These are phyloP conservation scores for Colletotrichum sp. DNA, from an alignment of 2,329 filamentous ascomycete genomes.

Conservation along the genomic window DNA sequence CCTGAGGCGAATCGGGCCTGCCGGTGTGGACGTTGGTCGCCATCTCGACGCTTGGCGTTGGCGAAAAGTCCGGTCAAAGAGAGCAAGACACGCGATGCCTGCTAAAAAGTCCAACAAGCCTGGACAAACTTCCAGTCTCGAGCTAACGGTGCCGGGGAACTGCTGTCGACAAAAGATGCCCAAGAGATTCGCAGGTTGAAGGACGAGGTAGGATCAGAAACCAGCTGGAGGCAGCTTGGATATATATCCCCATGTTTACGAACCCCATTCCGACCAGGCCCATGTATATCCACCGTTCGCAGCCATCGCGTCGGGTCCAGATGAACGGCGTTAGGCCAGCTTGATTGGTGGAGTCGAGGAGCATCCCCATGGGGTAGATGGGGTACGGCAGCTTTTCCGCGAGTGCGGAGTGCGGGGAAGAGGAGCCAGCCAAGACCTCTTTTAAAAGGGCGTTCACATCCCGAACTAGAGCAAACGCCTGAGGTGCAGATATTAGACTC, in stretches of 20 bases:
- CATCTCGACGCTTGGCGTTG: not conserved
- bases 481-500: not conserved
- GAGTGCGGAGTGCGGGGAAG: constrained; percentile 16
- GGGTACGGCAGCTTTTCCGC: constrained; percentile 14
- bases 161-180: not conserved
- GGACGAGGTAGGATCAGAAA: not conserved
- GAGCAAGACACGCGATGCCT: not conserved
- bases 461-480: not conserved
- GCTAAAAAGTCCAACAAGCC: not conserved
- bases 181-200: not conserved
- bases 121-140: not conserved
- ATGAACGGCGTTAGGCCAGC: not conserved
- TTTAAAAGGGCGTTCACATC: not conserved
- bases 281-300: not conserved
- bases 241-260: not conserved
- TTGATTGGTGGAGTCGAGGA: constrained; percentile 11
- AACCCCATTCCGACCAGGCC: not conserved
- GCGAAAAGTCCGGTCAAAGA: not conserved
- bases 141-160: too few relatives aligned
- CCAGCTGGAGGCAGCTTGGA: not conserved
- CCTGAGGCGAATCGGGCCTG: constrained; percentile 1
- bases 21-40: not conserved
- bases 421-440: not conserved
- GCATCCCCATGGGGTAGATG: constrained; percentile 15
- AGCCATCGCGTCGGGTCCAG: not conserved